Percentiles rank a stretch among this genome's conserved stretches.
Conservation (phyloP, 2,329 filamentous ascomycete genomes). For the Paecilomyces sp. region DNA sequence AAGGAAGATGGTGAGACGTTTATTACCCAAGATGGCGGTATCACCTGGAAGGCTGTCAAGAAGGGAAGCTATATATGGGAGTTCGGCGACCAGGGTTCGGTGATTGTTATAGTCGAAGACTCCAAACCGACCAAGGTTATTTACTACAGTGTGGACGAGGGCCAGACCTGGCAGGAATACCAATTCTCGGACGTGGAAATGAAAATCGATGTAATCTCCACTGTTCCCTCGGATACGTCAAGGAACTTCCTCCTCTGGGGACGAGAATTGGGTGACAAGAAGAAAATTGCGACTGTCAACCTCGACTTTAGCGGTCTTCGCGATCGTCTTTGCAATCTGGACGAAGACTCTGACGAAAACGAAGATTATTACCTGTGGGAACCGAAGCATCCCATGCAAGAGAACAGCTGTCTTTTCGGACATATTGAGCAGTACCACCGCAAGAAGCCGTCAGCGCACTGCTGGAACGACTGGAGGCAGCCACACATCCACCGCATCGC, state of each 20-base stretch:
- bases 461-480: slow-evolving; percentile 73
- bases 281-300: slow-evolving; percentile 65
- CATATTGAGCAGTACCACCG: slow-evolving; percentile 84
- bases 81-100: slow-evolving; percentile 89
- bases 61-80: slow-evolving; percentile 90
- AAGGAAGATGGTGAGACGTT: slow-evolving; percentile 78
- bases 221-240: slow-evolving; percentile 79
- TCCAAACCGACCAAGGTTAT: slow-evolving; percentile 59
- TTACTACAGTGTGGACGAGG: slow-evolving; percentile 75
- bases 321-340: slow-evolving; percentile 60
- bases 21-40: slow-evolving; percentile 83
- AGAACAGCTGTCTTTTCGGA: slow-evolving; percentile 83
- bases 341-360: slow-evolving; percentile 53
- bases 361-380: slow-evolving; percentile 79
- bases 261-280: slow-evolving; percentile 31
- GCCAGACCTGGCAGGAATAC: slow-evolving; percentile 69
- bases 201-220: slow-evolving; percentile 72
- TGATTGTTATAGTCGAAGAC: slow-evolving; percentile 79
- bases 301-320: slow-evolving; percentile 81
- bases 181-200: slow-evolving; percentile 66
- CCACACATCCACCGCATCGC: slow-evolving; percentile 62
- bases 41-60: slow-evolving; percentile 77
- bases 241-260: slow-evolving; percentile 92
- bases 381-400: slow-evolving; percentile 71
- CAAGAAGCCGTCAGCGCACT: slow-evolving; percentile 71